Percentiles rank a stretch among this genome's conserved stretches.
phyloP scores from a whole-genome alignment of 768 basidiomycete species.

The Clitopilus passeckerianus region DNA sequence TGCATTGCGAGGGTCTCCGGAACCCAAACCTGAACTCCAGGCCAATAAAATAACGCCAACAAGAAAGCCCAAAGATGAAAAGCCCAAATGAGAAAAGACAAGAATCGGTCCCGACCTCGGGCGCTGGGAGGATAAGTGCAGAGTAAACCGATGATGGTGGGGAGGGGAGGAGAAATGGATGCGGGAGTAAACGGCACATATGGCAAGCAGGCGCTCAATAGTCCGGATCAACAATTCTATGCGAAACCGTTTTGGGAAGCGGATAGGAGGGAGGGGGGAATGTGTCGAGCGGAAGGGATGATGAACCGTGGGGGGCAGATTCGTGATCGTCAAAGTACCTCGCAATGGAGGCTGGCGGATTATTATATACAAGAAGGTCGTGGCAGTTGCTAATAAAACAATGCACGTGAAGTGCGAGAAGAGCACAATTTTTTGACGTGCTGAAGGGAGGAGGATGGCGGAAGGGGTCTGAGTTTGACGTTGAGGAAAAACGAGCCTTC shows the following conservation, averaged over 20 bases:
- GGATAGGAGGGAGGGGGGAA: background rate
- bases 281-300: background rate
- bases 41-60: background rate
- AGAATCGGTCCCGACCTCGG: constrained; percentile 8
- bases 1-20: background rate
- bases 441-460: background rate
- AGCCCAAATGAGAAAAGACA: background rate
- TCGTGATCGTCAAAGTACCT: background rate
- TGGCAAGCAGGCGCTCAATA: background rate
- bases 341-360: background rate
- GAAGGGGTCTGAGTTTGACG: background rate
- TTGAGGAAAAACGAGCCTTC: background rate
- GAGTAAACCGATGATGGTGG: background rate
- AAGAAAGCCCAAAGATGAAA: background rate
- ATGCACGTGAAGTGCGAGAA: background rate
- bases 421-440: background rate
- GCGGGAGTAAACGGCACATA: background rate
- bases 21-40: background rate
- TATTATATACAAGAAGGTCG: constrained; percentile 2
- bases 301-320: background rate
- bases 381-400: background rate
- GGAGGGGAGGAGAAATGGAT: background rate
- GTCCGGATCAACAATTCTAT: background rate
- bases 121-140: constrained; percentile 5
- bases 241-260: background rate